These are phyloP conservation scores for Toxoplasma gondii DNA, from an alignment of 169 alveolate species.

Conservation along the genomic window DNA sequence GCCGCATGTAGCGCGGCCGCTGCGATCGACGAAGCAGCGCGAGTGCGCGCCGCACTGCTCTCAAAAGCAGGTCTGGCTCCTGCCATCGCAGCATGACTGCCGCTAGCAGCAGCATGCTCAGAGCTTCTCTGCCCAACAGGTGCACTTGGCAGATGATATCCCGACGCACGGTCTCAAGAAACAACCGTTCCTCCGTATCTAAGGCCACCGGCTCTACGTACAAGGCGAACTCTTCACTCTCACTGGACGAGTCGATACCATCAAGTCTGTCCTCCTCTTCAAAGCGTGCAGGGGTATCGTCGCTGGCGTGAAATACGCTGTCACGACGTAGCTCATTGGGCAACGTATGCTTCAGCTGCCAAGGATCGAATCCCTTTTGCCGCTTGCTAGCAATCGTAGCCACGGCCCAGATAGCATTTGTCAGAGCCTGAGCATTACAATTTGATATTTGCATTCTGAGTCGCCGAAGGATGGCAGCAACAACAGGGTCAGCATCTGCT, in stretches of 20 bases:
- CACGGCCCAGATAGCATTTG: not conserved
- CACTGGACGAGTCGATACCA: not conserved
- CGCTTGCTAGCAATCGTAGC: not conserved
- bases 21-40: not conserved
- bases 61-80: not conserved
- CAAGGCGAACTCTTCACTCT: not conserved
- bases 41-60: conserved; percentile 5
- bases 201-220: not conserved
- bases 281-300: too few species aligned
- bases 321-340: not conserved
- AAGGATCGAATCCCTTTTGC: not conserved
- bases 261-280: too few species aligned
- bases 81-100: not conserved
- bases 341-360: not conserved
- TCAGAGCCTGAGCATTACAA: not conserved
- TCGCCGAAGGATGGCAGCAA: not conserved
- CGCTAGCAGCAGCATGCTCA: conserved; percentile 17
- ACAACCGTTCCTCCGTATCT: not conserved
- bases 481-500: not conserved
- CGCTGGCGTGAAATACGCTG: not conserved
- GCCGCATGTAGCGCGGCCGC: not conserved
- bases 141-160: not conserved
- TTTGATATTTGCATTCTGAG: not conserved
- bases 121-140: not conserved
- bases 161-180: not conserved